A percentile compares a stretch with the other conserved stretches of the same genome.
These are phyloP conservation scores for Aspergillus homomorphus DNA, from an alignment of 495 filamentous ascomycete species.

Conservation along the genomic window DNA sequence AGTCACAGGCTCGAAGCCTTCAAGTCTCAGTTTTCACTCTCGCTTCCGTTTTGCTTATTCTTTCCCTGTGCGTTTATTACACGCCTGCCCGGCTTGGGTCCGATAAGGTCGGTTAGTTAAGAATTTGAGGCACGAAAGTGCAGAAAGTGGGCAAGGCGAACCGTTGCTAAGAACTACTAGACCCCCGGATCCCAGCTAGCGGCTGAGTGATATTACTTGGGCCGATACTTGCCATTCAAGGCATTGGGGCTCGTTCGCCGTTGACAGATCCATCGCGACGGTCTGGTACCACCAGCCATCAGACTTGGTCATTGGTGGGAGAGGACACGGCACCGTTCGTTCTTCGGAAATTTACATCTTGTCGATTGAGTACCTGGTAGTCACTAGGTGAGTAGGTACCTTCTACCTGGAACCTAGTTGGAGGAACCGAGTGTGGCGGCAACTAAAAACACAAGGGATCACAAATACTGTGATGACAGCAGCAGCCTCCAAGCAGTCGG, in stretches of 20 bases:
- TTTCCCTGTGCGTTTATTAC: not conserved
- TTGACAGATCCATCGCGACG: conserved; percentile 26
- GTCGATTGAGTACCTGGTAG: conserved; percentile 14
- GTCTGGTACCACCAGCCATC: conserved; percentile 10
- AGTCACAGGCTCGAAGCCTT: not conserved
- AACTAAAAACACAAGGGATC: not conserved
- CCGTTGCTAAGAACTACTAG: conserved; percentile 13
- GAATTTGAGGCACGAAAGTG: conserved; percentile 10
- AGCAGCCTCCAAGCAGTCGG: not conserved
- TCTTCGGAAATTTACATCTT: conserved; percentile 16
- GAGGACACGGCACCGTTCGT: conserved; percentile 21
- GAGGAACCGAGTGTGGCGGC: conserved; percentile 5
- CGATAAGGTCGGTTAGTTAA: conserved; percentile 14
- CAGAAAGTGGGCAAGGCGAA: conserved; percentile 22
- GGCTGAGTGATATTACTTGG: conserved; percentile 18
- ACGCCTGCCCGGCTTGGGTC: conserved; percentile 4
- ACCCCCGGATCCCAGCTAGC: conserved; percentile 25
- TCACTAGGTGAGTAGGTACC: no score
- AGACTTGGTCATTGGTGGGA: conserved; percentile 18
- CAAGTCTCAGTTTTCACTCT: no score
- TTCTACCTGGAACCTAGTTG: no score
- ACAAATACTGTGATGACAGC: not conserved
- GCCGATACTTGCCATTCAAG: conserved; percentile 24
- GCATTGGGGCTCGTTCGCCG: conserved; percentile 27
- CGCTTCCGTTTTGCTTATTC: not conserved